Base-by-base conservation (phyloP, 192 early-diverging fungal genomes). In the Backusella westeae region DNA sequence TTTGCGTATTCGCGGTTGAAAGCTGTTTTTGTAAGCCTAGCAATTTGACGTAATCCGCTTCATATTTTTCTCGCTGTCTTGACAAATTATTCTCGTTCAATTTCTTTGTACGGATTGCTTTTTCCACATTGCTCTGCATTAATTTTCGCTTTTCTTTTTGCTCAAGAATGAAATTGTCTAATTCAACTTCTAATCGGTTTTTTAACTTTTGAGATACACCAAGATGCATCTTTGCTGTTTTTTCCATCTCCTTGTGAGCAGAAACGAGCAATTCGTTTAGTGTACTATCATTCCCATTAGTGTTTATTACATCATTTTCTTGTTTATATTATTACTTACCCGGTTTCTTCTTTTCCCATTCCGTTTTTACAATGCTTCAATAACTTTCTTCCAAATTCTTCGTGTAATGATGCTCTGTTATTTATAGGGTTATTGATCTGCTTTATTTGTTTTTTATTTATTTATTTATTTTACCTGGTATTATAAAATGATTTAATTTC, bases 311-410 rank as follows among this genome's bases (percentile, higher is more conserved):
- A 46, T 38, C 15, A 65, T n/a, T 12, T 26, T 9, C 36, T 36
- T 32, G 29, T 23, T 38, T 49, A 49, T 38, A 49, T 32, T 17
- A 32, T 8, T 23, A 12, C 53, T 74, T 83, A 90, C 89, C 93
- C 91, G 19, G 87, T 86, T 73, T 94, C 93, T 69, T 94, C 91
- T 44, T 83, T 86, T 0, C 93, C 93, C 39, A 94, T 72, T 1
- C 81, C 86, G 3, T 81, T 74, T 38, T 90, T 89, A 6, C 88
- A 79, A 59, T 90, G 77, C 75, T 93, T 94, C 38, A 84, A 46
- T 44, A 94, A 71, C 72, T 86, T 85, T 76, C 91, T 91, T 63
- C 91, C 91, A 72, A 90, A 84, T 9, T 94, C 93, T 65, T 94
- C 93, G 42, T 94, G 89, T 34, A 93, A 75, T 1, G 82, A 70